Percentiles rank a stretch among this genome's conserved stretches.
These are phyloP conservation scores for Aspergillus quadricinctus DNA, from an alignment of 2,329 filamentous ascomycete species.

Conservation along the genomic window DNA sequence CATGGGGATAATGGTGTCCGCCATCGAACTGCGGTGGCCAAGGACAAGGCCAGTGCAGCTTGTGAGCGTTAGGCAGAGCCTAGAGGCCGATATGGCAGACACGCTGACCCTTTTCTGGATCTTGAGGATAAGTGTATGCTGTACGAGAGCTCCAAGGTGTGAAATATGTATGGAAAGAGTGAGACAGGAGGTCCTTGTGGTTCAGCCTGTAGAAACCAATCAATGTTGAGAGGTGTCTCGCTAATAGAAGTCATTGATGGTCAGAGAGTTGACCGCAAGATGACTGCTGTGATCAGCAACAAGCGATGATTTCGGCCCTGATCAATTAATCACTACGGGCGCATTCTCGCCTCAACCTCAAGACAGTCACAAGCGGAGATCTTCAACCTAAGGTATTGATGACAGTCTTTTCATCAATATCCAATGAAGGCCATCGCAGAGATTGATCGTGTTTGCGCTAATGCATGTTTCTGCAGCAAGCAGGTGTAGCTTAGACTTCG, in stretches of 20 bases:
- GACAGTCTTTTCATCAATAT: background rate
- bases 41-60: too few species aligned
- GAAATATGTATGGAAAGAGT: background rate
- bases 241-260: background rate
- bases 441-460: background rate
- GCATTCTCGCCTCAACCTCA: background rate
- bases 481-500: background rate
- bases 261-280: background rate
- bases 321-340: background rate
- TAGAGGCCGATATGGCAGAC: too few species aligned
- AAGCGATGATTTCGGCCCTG: background rate
- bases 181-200: background rate
- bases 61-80: too few species aligned
- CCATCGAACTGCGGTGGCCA: too few species aligned
- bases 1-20: too few species aligned
- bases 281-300: background rate
- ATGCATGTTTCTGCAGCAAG: background rate
- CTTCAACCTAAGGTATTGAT: background rate
- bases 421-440: background rate
- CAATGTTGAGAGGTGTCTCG: background rate
- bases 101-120: too few species aligned
- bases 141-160: background rate
- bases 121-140: too few species aligned
- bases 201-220: background rate
- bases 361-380: background rate